Conservation (phyloP, 345 rosid genomes). For the Eucalyptus curtisii region DNA sequence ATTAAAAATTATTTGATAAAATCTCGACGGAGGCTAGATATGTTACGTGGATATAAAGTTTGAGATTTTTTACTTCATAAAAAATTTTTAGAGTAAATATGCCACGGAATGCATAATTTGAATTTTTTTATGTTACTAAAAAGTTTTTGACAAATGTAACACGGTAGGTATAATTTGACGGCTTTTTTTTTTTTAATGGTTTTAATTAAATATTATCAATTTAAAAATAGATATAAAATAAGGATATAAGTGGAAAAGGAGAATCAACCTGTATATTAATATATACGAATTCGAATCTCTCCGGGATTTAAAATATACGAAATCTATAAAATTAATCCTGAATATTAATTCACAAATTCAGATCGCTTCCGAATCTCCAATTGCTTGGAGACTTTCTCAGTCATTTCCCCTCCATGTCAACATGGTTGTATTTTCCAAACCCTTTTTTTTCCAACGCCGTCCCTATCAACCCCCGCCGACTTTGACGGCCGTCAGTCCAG, state of each 20-base stretch:
- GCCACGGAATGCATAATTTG: too few relatives aligned
- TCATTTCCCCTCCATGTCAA: background rate
- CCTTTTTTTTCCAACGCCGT: background rate
- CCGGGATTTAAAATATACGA: background rate
- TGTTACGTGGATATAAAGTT: rapidly evolving
- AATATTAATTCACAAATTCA: background rate
- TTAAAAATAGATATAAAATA: background rate
- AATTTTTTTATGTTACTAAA: too few relatives aligned
- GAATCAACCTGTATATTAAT: background rate
- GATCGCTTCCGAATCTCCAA: background rate
- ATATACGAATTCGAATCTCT: background rate
- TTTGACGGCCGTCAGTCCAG: background rate
- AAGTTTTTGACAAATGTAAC: background rate
- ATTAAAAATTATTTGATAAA: too few relatives aligned
- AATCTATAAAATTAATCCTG: background rate
- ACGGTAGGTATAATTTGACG: rapidly evolving
- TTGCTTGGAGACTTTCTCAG: background rate
- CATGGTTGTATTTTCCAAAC: background rate
- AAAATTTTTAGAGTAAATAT: background rate
- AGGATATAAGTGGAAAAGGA: background rate
- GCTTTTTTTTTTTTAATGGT: background rate
- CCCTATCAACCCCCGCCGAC: background rate
- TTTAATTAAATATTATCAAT: too few relatives aligned
- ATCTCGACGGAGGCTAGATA: rapidly evolving
- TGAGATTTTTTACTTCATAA: too few relatives aligned